These are phyloP conservation scores for Solanum verrucosum DNA, from an alignment of 257 asterid genomes.

Conservation along the genomic window DNA sequence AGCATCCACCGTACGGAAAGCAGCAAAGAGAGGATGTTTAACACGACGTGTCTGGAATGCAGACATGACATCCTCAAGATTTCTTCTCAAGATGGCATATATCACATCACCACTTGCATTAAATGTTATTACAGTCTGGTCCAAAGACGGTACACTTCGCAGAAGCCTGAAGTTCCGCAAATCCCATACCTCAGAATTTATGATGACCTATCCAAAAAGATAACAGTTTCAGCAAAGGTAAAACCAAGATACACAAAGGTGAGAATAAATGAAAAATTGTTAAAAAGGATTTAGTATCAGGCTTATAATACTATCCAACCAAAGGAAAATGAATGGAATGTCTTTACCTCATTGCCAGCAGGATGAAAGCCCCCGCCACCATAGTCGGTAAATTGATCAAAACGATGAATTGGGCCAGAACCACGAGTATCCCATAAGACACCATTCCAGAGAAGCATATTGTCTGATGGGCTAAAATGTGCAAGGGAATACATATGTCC, in stretches of 20 bases:
- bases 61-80: slow-evolving; percentile 82
- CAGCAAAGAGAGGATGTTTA: slow-evolving; percentile 90
- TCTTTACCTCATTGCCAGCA: slow-evolving; percentile 90
- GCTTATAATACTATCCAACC: not conserved
- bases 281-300: not conserved
- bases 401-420: slow-evolving; percentile 63
- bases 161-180: slow-evolving; percentile 80
- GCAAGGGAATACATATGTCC: slow-evolving; percentile 67
- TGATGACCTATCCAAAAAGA: slow-evolving; percentile 56
- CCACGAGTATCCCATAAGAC: slow-evolving; percentile 91
- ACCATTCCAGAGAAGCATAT: slow-evolving; percentile 90
- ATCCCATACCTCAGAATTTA: slow-evolving; percentile 97
- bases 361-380: slow-evolving; percentile 99
- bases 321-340: not conserved
- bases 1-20: slow-evolving; percentile 94
- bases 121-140: slow-evolving; percentile 75
- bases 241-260: not conserved
- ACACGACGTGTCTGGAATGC: slow-evolving; percentile 73
- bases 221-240: not conserved
- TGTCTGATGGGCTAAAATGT: slow-evolving; percentile 80
- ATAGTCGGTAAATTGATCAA: slow-evolving; percentile 80
- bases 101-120: slow-evolving; percentile 89
- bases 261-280: not conserved
- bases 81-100: slow-evolving; percentile 83
- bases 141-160: slow-evolving; percentile 81